phyloP scores from a whole-genome alignment of 2,329 filamentous ascomycete genomes.

The Cadophora sp. region DNA sequence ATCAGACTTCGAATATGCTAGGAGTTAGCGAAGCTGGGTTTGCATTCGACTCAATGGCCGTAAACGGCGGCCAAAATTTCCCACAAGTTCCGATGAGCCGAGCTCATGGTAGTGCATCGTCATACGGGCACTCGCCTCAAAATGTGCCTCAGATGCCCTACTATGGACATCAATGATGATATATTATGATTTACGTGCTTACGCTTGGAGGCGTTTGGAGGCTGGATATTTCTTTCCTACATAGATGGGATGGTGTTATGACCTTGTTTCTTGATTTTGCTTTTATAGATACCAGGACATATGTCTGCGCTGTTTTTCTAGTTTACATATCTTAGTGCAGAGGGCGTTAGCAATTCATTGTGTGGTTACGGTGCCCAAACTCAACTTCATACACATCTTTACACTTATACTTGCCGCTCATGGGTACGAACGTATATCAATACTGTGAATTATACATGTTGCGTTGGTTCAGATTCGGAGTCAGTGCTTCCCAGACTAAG shows the following conservation, averaged over 20 bases:
- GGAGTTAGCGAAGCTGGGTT: constrained; percentile 35
- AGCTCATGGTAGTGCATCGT: constrained; percentile 37
- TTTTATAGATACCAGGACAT: constrained; percentile 40
- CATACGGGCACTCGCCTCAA: constrained; percentile 39
- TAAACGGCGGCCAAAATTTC: constrained; percentile 30
- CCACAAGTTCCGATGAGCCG: constrained; percentile 40
- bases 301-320: constrained; percentile 23
- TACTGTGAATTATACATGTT: background rate
- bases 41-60: constrained; percentile 35
- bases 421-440: too few species aligned
- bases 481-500: background rate
- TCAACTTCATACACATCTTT: background rate
- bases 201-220: constrained; percentile 2
- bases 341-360: constrained; percentile 23
- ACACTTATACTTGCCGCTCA: background rate
- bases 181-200: constrained; percentile 21
- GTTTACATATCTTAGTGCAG: constrained; percentile 13
- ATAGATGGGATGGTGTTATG: constrained; percentile 17
- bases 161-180: constrained; percentile 33
- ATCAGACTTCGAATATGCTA: constrained; percentile 36
- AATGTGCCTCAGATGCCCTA: constrained; percentile 33
- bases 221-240: constrained; percentile 4
- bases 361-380: background rate
- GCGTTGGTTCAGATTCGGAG: background rate
- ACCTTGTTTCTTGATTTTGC: constrained; percentile 26